Evolutionary conservation across 441 rosid species (phyloP), one percentile per base, ranked within the genome.

Genomic region (Adansonia grandidieri): DNA sequence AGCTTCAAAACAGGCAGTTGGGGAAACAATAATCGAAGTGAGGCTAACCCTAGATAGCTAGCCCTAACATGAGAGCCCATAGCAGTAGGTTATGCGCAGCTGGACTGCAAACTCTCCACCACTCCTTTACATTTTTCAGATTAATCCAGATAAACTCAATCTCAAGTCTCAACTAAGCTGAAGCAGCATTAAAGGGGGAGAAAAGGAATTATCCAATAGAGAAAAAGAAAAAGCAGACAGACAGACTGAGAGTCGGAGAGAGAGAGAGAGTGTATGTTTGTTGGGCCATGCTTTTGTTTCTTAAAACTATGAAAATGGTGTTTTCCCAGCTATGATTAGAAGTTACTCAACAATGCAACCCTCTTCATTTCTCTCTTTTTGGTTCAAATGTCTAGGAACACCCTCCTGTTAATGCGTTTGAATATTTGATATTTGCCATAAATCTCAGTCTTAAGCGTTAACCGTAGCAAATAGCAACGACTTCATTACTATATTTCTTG

Each of bases 31-130:
- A 40, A 58, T 51, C 22, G 47, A 44, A 70, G 78, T 24, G 70
- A 75, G 71, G 77, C 85, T 82, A 86, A 51, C 62, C 79, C 81
- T 74, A 77, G 78, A 61, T 71, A 40, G 32, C 32, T 48, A 48
- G 61, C 77, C 82, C 22, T 63, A 19, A 53, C 53, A 20, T 17
- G 22, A 17, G 65, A 24, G 56, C 65, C 13, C 60, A n/a, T n/a
- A 80, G 74, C 56, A 68, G 66, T 78, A 79, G 86, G 81, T 73
- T 84, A 75, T 1, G 32, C 74, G n/a, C 54, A 2, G 85, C 80
- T 77, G 81, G 82, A 66, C 76, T n/a, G 28, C 66, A 50, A 68
- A 77, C 79, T 73, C 71, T 69, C 74, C 78, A 73, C 78, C 70
- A 37, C 66, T 77, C 51, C 47, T 60, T 77, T 73, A 60, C 80